These are phyloP conservation scores for Hyaloperonospora arabidopsidis DNA, from an alignment of 352 stramenopile genomes.

Conservation along the genomic window DNA sequence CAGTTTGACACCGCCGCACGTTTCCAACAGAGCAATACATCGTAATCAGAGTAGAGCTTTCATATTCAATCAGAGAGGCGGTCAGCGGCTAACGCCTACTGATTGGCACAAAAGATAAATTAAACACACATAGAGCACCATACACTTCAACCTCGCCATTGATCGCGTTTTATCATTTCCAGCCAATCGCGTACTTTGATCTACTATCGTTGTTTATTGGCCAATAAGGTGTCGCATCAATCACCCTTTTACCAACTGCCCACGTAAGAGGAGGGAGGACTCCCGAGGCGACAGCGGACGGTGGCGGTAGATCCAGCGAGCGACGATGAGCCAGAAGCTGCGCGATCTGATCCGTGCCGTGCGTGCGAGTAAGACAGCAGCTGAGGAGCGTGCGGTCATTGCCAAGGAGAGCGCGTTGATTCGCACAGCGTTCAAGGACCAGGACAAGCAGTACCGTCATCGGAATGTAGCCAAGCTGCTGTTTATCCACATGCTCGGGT, in stretches of 20 bases:
- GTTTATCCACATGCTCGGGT: slow-evolving; percentile 99
- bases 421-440: slow-evolving; percentile 97
- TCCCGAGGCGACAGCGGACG: neutral
- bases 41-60: too few relatives aligned
- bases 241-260: slow-evolving; percentile 23
- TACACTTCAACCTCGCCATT: slow-evolving; percentile 4
- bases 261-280: slow-evolving; percentile 7
- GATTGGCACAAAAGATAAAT: too few relatives aligned
- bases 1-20: too few relatives aligned
- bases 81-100: too few relatives aligned
- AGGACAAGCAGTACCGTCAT: slow-evolving; percentile 94
- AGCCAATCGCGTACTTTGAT: slow-evolving; percentile 3
- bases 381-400: slow-evolving; percentile 98
- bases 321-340: slow-evolving; percentile 94
- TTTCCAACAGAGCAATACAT: too few relatives aligned
- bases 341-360: slow-evolving; percentile 97
- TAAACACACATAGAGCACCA: too few relatives aligned
- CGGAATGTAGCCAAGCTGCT: slow-evolving; percentile 99
- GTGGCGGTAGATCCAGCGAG: neutral
- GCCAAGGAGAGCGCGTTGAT: slow-evolving; percentile 98
- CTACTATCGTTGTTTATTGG: slow-evolving; percentile 12
- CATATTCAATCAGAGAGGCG: too few relatives aligned
- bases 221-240: slow-evolving; percentile 8
- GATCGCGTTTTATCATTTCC: slow-evolving; percentile 4
- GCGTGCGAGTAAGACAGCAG: slow-evolving; percentile 96